Evolutionary conservation across 139 green algal genomes (phyloP), one percentile per base, ranked within the genome.

Genomic region (Spirogloea muscicola): DNA sequence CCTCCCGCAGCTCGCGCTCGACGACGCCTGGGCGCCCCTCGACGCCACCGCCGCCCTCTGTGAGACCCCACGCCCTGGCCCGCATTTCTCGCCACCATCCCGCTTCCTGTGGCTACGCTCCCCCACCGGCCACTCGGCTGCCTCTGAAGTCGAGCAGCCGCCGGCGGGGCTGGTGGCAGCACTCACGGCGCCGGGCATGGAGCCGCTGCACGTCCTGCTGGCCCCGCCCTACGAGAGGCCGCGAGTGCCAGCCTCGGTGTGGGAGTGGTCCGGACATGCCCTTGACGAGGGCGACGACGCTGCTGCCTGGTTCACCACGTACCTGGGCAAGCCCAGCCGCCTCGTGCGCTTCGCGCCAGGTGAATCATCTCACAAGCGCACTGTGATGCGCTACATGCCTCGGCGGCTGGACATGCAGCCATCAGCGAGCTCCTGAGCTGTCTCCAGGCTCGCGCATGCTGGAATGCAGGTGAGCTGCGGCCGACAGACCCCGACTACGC

Each of bases 221-320:
- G 36, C n/a, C 3, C 31, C 37, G 33, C n/a, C 16, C 10, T 60
- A 60, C 49, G n/a, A 60, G 49, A 18, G 13, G 10, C 49, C 10
- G 9, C 13, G 57, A 88, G 80, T 55, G 37, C 72, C 31, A 80
- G 85, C 41, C 27, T 88, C 73, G 1, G 86, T 92, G 44, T 91
- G 89, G 86, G 87, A 89, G 34, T 93, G 89, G 89, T 84, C 40
- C 0, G 89, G 89, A 13, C 13, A 36, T 16, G 89, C 79, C 3
- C 40, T 72, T 25, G 88, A 91, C 43, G 84, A 87, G 68, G 87
- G 88, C 29, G 72, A 82, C 5, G 81, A 87, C 1, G 89, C 83
- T 2, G 85, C 85, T n/a, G 55, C 41, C 0, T 93, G 89, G 89
- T 86, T 91, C 59, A 81, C 43, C 64, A 18, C 72, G n/a, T 90